These are phyloP conservation scores for Cryptococcus depauperatus DNA, from an alignment of 1,284 basidiomycete genomes.

Conservation along the genomic window DNA sequence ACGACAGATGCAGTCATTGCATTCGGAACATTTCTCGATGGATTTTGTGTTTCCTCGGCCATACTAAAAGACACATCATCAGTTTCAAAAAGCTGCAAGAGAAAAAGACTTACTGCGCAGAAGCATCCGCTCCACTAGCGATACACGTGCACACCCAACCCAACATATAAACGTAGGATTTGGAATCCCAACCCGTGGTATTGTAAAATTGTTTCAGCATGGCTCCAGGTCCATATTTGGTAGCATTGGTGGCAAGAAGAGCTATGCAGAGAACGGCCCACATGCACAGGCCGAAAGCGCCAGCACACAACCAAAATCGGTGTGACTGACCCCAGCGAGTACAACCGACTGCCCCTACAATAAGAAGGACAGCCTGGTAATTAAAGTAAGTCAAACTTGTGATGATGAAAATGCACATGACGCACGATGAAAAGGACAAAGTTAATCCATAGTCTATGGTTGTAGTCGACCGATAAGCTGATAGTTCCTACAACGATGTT, in stretches of 20 bases:
- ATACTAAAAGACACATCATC: conserved; percentile 20
- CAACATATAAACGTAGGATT: conserved; percentile 36
- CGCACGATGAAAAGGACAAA: conserved; percentile 38
- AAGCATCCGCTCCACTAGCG: conserved; percentile 37
- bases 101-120: conserved; percentile 31
- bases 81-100: neutral
- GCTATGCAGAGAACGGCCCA: conserved; percentile 38
- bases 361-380: conserved; percentile 27
- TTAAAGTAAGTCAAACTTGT: neutral
- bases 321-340: conserved; percentile 35
- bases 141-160: conserved; percentile 41
- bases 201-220: conserved; percentile 22
- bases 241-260: conserved; percentile 29
- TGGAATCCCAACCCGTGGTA: conserved; percentile 27
- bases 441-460: conserved; percentile 27
- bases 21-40: conserved; percentile 41
- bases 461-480: conserved; percentile 28
- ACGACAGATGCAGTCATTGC: conserved; percentile 37
- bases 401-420: conserved; percentile 1
- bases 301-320: conserved; percentile 35
- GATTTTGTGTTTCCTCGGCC: conserved; percentile 44
- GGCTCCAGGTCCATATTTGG: conserved; percentile 9
- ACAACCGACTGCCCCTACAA: conserved; percentile 33
- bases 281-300: conserved; percentile 17
- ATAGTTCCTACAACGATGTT: conserved; percentile 38